Percentiles rank a stretch among this genome's conserved stretches.
These are phyloP conservation scores for Adansonia grandidieri DNA, from an alignment of 441 rosid species.

Conservation along the genomic window DNA sequence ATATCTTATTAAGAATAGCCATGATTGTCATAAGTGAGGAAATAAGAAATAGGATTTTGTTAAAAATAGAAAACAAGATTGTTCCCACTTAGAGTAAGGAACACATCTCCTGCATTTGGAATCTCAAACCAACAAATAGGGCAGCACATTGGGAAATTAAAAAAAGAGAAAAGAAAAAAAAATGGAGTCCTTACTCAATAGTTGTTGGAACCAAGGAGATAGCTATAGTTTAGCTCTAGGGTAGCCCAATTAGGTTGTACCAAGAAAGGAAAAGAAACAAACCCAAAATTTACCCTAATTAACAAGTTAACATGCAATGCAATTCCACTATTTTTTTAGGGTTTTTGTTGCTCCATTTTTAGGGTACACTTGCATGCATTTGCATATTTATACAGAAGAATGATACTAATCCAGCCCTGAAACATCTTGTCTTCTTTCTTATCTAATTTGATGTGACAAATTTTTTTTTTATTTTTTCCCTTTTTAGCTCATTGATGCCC, in stretches of 20 bases:
- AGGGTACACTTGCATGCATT: background rate
- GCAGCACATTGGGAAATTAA: background rate
- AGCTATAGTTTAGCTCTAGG: background rate
- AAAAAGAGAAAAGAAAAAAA: too few species aligned
- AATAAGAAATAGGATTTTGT: background rate
- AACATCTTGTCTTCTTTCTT: too few species aligned
- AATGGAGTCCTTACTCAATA: background rate
- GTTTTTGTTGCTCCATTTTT: slow-evolving; percentile 4
- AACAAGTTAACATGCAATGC: background rate
- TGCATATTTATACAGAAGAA: background rate
- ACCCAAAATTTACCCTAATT: background rate
- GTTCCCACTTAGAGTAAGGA: slow-evolving; percentile 46
- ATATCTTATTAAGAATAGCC: background rate
- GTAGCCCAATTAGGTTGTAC: background rate
- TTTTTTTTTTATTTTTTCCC: too few species aligned
- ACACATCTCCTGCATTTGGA: slow-evolving; percentile 58
- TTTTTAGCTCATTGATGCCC: too few species aligned
- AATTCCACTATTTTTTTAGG: background rate
- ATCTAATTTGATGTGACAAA: too few species aligned
- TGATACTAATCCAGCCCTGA: background rate
- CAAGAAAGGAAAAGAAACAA: slow-evolving; percentile 19
- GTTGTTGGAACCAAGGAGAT: slow-evolving; percentile 21
- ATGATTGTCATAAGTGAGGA: background rate
- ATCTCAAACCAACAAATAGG: slow-evolving; percentile 39
- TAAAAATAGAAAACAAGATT: slow-evolving; percentile 25